Percentiles rank a stretch among this genome's conserved stretches.
phyloP scores from a whole-genome alignment of 345 rosid genomes.

The Pseudoturritis turrita region DNA sequence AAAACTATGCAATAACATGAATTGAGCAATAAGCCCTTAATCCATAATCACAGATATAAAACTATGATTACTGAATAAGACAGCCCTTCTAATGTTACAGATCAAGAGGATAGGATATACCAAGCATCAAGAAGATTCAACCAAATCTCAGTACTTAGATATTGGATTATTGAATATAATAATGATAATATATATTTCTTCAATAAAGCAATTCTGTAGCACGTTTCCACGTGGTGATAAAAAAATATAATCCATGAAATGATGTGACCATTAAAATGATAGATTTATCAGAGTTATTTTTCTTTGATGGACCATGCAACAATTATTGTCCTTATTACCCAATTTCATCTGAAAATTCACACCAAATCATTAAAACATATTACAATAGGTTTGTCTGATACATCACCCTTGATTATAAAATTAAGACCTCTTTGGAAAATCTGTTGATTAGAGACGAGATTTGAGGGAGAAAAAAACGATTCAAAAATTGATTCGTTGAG shows the following conservation, averaged over 20 bases:
- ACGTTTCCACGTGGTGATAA: constrained; percentile 26
- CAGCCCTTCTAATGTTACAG: background rate
- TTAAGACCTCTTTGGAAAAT: background rate
- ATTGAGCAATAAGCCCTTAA: background rate
- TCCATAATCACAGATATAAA: background rate
- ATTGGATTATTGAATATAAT: constrained; percentile 8
- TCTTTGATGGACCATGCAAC: constrained; percentile 27
- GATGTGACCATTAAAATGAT: constrained; percentile 21
- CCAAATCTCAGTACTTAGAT: background rate
- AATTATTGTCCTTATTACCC: constrained; percentile 25
- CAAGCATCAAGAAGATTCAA: constrained; percentile 1
- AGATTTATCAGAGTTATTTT: background rate
- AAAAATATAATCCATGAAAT: constrained; percentile 16
- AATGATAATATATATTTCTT: background rate
- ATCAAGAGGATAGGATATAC: background rate
- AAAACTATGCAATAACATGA: background rate
- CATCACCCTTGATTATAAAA: constrained; percentile 4
- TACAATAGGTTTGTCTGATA: constrained; percentile 9
- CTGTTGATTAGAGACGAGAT: constrained; percentile 3
- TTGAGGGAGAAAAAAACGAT: background rate
- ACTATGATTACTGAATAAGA: constrained; percentile 4
- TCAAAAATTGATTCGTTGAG: background rate
- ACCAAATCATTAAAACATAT: background rate
- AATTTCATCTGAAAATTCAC: constrained; percentile 4
- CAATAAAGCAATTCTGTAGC: constrained; percentile 13